phyloP scores from a whole-genome alignment of 768 basidiomycete genomes.

The Tephrocybe sp. region DNA sequence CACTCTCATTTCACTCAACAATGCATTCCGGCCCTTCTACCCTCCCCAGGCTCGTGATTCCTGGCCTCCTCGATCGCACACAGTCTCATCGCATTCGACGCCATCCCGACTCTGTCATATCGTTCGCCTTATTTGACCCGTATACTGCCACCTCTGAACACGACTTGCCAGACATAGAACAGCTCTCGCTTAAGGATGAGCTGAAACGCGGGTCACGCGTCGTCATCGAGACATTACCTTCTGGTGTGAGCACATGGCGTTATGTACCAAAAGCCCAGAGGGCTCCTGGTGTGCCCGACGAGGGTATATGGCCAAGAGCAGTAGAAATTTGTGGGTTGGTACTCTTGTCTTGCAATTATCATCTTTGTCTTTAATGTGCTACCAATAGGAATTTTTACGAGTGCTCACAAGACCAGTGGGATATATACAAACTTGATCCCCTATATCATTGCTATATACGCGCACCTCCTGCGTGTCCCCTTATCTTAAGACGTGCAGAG shows the following conservation, averaged over 20 bases:
- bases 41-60: constrained; percentile 26
- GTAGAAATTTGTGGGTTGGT: constrained; percentile 71
- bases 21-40: constrained; percentile 20
- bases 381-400: constrained; percentile 40
- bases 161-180: constrained; percentile 34
- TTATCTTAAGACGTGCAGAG: constrained; percentile 4
- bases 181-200: constrained; percentile 42
- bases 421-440: constrained; percentile 80
- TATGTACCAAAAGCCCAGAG: constrained; percentile 71
- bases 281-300: constrained; percentile 56
- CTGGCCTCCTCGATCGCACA: constrained; percentile 64
- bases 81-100: constrained; percentile 65
- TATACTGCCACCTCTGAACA: constrained; percentile 48
- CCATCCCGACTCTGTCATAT: constrained; percentile 52
- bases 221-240: constrained; percentile 63
- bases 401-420: constrained; percentile 79
- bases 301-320: constrained; percentile 69
- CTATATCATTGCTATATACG: constrained; percentile 65
- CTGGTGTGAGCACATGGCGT: constrained; percentile 63
- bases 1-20: neutral
- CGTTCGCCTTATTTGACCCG: constrained; percentile 76
- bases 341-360: neutral
- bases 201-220: constrained; percentile 63
- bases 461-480: constrained; percentile 26
- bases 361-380: constrained; percentile 10